Evolutionary conservation across 1,284 basidiomycete species (phyloP).

Genomic region (Anthracocystis panici-leucophaei): DNA sequence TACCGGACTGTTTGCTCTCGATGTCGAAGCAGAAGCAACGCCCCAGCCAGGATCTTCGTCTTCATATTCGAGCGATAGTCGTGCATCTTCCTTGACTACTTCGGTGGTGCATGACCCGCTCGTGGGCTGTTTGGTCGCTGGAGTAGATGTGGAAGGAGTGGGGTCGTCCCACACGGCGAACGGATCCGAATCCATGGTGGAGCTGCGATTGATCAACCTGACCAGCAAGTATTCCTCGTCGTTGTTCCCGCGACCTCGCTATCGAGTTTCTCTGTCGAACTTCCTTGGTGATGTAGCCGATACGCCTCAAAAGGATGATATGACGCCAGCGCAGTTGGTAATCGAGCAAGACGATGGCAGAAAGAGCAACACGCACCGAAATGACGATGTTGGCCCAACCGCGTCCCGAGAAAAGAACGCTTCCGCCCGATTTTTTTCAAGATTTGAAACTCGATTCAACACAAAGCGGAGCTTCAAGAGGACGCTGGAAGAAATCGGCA

Average conservation of each 20-base stretch:
- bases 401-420: conserved; percentile 21
- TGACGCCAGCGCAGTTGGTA: conserved; percentile 1
- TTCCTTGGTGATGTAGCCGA: background rate
- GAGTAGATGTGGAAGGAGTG: conserved; percentile 5
- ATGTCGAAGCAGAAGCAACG: conserved; percentile 18
- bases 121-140: conserved; percentile 1
- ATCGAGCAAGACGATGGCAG: background rate
- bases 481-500: conserved; percentile 12
- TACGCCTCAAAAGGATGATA: background rate
- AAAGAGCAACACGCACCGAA: background rate
- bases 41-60: conserved; percentile 52
- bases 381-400: conserved; percentile 27
- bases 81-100: conserved; percentile 2
- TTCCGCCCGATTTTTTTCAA: background rate
- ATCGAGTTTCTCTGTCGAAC: background rate
- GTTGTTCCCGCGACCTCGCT: background rate
- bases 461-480: conserved; percentile 3
- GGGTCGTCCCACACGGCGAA: conserved; percentile 52
- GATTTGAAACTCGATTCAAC: conserved; percentile 1
- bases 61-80: conserved; percentile 26
- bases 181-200: conserved; percentile 45
- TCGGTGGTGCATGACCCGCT: background rate
- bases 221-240: no score
- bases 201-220: no score
- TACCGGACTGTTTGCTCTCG: conserved; percentile 34